phyloP scores from a whole-genome alignment of 192 early-diverging fungal species.

The Linnemannia elongata region DNA sequence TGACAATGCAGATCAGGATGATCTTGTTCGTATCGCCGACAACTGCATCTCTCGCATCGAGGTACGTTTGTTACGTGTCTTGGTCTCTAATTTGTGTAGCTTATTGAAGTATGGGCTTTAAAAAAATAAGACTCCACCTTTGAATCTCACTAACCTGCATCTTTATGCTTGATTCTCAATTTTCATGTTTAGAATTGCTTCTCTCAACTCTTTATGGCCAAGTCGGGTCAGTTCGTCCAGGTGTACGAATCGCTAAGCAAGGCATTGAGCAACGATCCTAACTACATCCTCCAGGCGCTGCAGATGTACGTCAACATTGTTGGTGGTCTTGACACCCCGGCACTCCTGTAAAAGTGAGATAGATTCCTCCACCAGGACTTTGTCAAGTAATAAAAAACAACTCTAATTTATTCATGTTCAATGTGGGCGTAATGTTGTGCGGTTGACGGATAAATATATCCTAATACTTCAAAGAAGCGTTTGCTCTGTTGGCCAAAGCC shows the following conservation, averaged over 20 bases:
- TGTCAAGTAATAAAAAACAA: background rate
- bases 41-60: slow-evolving; percentile 72
- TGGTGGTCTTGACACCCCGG: slow-evolving; percentile 36
- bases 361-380: background rate
- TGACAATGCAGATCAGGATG: slow-evolving; percentile 65
- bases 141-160: background rate
- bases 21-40: slow-evolving; percentile 64
- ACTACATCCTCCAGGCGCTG: slow-evolving; percentile 72
- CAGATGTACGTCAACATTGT: slow-evolving; percentile 71
- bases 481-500: slow-evolving; percentile 86
- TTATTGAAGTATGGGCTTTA: background rate
- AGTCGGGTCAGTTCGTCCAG: slow-evolving; percentile 66
- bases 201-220: slow-evolving; percentile 70
- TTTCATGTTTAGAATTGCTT: slow-evolving; percentile 68
- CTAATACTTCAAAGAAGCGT: slow-evolving; percentile 67
- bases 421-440: background rate
- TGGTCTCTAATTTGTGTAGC: slow-evolving; percentile 10
- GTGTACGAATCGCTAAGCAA: slow-evolving; percentile 71
- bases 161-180: background rate
- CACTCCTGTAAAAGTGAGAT: background rate
- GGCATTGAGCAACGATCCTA: slow-evolving; percentile 69
- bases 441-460: background rate
- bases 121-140: background rate
- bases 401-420: background rate
- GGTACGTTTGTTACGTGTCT: slow-evolving; percentile 48